Conservation (phyloP, 2,329 filamentous ascomycete genomes). For the Pseudonectria foliicola region DNA sequence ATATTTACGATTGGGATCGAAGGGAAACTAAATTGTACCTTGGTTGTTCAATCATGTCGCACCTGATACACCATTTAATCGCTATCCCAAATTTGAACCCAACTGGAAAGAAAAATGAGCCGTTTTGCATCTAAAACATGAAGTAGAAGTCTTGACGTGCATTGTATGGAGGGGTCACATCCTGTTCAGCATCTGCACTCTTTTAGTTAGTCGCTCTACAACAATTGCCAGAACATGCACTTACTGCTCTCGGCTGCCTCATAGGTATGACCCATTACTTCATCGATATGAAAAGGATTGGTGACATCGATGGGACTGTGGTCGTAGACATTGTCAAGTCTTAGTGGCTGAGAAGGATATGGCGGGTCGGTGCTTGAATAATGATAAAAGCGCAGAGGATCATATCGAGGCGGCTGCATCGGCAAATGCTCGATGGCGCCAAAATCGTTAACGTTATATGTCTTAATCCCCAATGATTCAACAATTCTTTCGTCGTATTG, state of each 20-base stretch:
- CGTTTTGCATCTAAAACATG: no score
- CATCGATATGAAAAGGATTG: conserved; percentile 1
- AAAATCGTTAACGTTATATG: background rate
- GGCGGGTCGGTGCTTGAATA: background rate
- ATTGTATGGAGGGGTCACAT: no score
- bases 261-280: background rate
- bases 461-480: background rate
- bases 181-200: no score
- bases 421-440: background rate
- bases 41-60: no score
- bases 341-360: background rate
- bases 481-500: conserved; percentile 2
- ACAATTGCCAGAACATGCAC: no score
- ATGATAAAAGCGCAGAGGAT: conserved; percentile 1
- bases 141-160: no score
- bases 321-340: background rate
- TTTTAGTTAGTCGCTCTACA: no score
- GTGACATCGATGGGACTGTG: conserved; percentile 1
- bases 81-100: no score
- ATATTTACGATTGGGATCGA: no score
- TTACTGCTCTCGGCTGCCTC: background rate
- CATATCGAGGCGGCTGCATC: background rate
- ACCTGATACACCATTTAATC: no score
- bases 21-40: no score
- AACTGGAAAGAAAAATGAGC: no score